These are phyloP conservation scores for Psilocybe sp. DNA, from an alignment of 768 basidiomycete genomes.

Conservation along the genomic window DNA sequence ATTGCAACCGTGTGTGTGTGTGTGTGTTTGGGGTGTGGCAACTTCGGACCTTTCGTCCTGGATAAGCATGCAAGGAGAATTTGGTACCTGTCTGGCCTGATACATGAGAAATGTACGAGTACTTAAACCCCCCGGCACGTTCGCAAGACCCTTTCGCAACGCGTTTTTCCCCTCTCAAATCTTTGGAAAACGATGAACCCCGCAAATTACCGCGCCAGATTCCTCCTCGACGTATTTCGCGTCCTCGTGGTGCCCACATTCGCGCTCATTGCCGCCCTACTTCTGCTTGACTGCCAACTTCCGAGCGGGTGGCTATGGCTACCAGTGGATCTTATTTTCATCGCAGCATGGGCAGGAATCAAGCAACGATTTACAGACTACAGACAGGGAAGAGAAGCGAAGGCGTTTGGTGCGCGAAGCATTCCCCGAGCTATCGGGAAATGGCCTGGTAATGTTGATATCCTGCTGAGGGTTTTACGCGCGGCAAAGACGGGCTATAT, in stretches of 20 bases:
- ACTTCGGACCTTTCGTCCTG: too few species aligned
- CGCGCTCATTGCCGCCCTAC: slow-evolving; percentile 28
- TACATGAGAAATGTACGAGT: too few species aligned
- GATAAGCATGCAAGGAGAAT: too few species aligned
- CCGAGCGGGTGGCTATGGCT: slow-evolving; percentile 27
- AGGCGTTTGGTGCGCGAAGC: slow-evolving; percentile 44
- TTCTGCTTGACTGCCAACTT: slow-evolving; percentile 25
- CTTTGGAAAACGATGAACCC: slow-evolving; percentile 33
- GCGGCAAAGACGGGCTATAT: slow-evolving; percentile 60
- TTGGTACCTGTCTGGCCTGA: too few species aligned
- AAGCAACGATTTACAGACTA: slow-evolving; percentile 32
- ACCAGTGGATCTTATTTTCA: slow-evolving; percentile 37
- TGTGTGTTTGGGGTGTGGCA: too few species aligned
- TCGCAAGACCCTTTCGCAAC: too few species aligned
- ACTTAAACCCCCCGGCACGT: too few species aligned
- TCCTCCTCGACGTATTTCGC: slow-evolving; percentile 43
- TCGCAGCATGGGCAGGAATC: slow-evolving; percentile 36
- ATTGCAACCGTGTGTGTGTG: too few species aligned
- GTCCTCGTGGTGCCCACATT: slow-evolving; percentile 40
- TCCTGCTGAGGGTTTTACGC: slow-evolving; percentile 53
- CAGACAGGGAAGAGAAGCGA: slow-evolving; percentile 41
- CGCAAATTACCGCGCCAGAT: slow-evolving; percentile 45
- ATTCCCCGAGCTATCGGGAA: slow-evolving; percentile 62
- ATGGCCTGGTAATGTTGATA: slow-evolving; percentile 79
- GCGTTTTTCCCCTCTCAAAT: not conserved